Evolutionary conservation across 805 yeast species (phyloP), one percentile per base, ranked within the genome.

Genomic region (Zygosaccharomyces rouxii): DNA sequence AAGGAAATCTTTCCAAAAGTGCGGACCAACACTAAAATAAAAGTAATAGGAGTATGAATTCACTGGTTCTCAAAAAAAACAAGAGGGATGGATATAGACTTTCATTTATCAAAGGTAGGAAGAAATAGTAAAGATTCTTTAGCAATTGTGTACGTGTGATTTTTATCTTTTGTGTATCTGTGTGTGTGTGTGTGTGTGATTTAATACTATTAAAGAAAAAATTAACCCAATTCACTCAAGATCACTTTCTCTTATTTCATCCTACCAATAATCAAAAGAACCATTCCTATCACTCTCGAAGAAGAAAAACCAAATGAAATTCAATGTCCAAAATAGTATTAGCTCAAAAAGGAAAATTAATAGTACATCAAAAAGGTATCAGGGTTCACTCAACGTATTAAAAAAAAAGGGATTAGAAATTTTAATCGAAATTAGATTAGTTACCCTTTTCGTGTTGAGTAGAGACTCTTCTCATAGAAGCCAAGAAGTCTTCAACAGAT

Each of bases 381-480:
- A 25, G 26, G 44, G 42, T 21, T 26, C 31, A 38, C 37, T 33
- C 22, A 33, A 33, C 9, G 40, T 38, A 39, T 38, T 21, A 33
- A 26, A 39, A 49, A 38, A 42, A 42, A 33, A 26, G 39, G 46
- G 40, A 35, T 29, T 37, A 26, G 30, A 47, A 38, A 41, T 26
- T 46, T 42, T 45, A 23, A 33, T n/a, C n/a, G 29, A 37, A 42
- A 19, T 31, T 46, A 39, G 48, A 33, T 69, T 81, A 84, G 69
- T 81, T 67, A 51, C 86, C 82, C 75, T 84, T 84, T 76, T 85
- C 92, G 75, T 85, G 92, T 75, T 84, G 89, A 74, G 92, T 85
- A 60, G 90, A 85, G 56, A 85, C 92, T 80, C 92, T 82, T 78
- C 81, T 84, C 90, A 85, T 84, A 64, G 90, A 84, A 66, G 82